Percentiles rank a stretch among this genome's conserved stretches.
These are phyloP conservation scores for Agaricus blazei DNA, from an alignment of 768 basidiomycete species.

Conservation along the genomic window DNA sequence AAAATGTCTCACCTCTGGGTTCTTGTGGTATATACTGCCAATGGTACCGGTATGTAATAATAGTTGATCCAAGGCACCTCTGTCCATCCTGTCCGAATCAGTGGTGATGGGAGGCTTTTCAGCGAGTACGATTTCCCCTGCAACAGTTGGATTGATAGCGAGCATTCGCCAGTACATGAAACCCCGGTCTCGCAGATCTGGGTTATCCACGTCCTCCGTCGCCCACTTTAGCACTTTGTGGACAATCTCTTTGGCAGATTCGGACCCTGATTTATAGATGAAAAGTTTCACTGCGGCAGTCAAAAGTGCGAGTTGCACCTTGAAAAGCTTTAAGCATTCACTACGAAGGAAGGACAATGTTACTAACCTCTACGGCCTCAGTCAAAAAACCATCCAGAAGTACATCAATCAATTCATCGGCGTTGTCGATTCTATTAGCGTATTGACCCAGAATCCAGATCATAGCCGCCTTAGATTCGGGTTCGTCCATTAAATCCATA, in stretches of 20 bases:
- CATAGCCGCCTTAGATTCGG: conserved; percentile 96
- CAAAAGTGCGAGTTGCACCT: conserved; percentile 94
- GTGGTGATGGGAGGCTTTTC: conserved; percentile 98
- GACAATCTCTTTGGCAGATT: conserved; percentile 82
- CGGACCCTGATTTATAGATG: conserved; percentile 80
- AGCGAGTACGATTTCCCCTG: conserved; percentile 84
- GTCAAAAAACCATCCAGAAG: conserved; percentile 85
- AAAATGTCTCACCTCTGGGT: conserved; percentile 66
- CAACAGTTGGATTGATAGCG: conserved; percentile 85
- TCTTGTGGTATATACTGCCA: conserved; percentile 97
- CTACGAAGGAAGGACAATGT: background rate
- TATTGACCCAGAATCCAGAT: conserved; percentile 98
- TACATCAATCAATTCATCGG: conserved; percentile 92
- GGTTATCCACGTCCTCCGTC: conserved; percentile 97
- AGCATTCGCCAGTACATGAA: conserved; percentile 99
- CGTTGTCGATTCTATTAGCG: conserved; percentile 92
- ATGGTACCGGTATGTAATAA: conserved; percentile 90
- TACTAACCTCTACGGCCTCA: conserved; percentile 85
- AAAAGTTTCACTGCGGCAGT: conserved; percentile 96
- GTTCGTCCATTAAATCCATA: conserved; percentile 87
- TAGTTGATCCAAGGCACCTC: conserved; percentile 92
- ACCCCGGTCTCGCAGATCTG: conserved; percentile 93
- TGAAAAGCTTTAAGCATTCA: background rate
- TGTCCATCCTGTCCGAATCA: conserved; percentile 96
- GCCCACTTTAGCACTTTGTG: conserved; percentile 96